Evolutionary conservation across 768 basidiomycete genomes (phyloP).

Genomic region (Pisolithus tinctorius): DNA sequence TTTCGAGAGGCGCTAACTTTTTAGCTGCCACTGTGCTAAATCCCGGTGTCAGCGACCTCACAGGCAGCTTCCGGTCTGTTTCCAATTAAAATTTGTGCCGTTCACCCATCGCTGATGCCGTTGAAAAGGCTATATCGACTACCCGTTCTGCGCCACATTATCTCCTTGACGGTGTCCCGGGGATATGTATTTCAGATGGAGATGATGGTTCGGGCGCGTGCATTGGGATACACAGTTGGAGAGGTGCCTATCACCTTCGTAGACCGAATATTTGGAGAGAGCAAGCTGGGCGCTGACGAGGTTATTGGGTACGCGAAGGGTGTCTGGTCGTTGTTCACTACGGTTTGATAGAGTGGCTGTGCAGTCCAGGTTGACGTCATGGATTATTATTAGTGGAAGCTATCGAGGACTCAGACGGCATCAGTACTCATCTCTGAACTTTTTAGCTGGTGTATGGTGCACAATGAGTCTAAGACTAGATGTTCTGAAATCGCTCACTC

Average conservation of each 20-base stretch:
- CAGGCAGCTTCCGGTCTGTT: slow-evolving; percentile 80
- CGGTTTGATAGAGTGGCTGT: slow-evolving; percentile 40
- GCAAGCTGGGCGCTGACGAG: slow-evolving; percentile 85
- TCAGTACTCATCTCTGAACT: slow-evolving; percentile 3
- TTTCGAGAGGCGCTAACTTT: slow-evolving; percentile 86
- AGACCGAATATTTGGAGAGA: slow-evolving; percentile 89
- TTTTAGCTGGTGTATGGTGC: not conserved
- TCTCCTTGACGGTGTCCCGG: slow-evolving; percentile 75
- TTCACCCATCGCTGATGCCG: not conserved
- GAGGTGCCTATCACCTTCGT: slow-evolving; percentile 95
- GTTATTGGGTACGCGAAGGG: slow-evolving; percentile 83
- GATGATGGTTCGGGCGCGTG: slow-evolving; percentile 88
- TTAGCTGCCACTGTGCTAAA: slow-evolving; percentile 79
- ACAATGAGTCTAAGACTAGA: slow-evolving; percentile 68
- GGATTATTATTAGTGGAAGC: not conserved
- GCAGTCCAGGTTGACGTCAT: slow-evolving; percentile 6
- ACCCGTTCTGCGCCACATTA: slow-evolving; percentile 73
- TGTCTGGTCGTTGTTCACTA: slow-evolving; percentile 72
- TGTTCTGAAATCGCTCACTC: slow-evolving; percentile 52
- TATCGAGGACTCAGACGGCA: not conserved
- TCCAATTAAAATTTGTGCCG: not conserved
- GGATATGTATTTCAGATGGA: slow-evolving; percentile 99
- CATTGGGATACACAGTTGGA: slow-evolving; percentile 78
- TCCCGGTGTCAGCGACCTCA: slow-evolving; percentile 85
- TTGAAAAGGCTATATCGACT: slow-evolving; percentile 62